Percentiles rank a stretch among this genome's conserved stretches.
These are phyloP conservation scores for Lipomyces yarrowii DNA, from an alignment of 1,139 yeast genomes.

Conservation along the genomic window DNA sequence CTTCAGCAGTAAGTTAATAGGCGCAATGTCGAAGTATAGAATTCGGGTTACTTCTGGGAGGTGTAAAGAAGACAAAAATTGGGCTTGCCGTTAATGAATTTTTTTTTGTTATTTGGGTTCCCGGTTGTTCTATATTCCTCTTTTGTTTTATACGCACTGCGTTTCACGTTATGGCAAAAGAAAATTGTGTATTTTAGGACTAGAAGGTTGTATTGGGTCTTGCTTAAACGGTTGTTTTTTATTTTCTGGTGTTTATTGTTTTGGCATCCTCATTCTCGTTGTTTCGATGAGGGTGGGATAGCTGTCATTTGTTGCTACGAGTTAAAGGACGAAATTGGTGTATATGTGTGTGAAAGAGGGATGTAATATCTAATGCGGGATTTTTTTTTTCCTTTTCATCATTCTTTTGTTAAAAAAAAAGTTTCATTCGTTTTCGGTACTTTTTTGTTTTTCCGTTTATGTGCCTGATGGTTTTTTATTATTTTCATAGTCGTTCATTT, in stretches of 20 bases:
- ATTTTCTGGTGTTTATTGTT: not conserved
- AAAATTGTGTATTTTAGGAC: not conserved
- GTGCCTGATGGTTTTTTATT: not conserved
- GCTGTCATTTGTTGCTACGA: not conserved
- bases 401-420: not conserved
- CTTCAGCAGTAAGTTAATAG: not conserved
- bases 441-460: not conserved
- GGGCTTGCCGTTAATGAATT: not conserved
- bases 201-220: constrained; percentile 1
- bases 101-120: not conserved
- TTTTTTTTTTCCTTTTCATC: not conserved
- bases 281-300: not conserved
- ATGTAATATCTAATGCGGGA: not conserved
- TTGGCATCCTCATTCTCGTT: constrained; percentile 1
- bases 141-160: not conserved
- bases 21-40: not conserved
- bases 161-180: not conserved
- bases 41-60: constrained; percentile 4
- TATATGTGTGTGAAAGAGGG: not conserved
- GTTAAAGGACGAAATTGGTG: not conserved
- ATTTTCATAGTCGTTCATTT: not conserved
- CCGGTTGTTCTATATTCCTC: not conserved
- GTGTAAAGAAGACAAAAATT: not conserved
- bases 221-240: not conserved
- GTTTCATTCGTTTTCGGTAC: not conserved